Conservation (phyloP, 2,329 filamentous ascomycete genomes). For the Aspergillus carbonarius region DNA sequence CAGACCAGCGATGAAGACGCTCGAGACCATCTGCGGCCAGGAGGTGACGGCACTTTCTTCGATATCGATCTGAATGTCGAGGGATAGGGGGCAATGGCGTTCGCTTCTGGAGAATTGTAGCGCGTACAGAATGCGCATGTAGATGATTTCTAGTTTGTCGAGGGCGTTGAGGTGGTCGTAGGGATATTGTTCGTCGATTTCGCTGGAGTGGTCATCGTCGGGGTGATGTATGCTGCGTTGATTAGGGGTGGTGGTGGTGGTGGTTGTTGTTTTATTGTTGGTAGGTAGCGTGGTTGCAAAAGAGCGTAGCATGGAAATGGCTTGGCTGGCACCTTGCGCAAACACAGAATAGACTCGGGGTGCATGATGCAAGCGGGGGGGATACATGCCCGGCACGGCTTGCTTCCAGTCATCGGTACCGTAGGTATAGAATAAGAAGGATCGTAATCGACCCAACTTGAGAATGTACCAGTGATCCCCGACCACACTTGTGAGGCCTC, state of each 20-base stretch:
- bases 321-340: neutral
- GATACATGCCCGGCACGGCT: neutral
- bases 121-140: slow-evolving; percentile 18
- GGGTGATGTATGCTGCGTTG: neutral
- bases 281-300: neutral
- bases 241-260: too few relatives aligned
- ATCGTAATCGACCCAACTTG: neutral
- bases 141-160: slow-evolving; percentile 4
- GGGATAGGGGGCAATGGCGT: neutral
- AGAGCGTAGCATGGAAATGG: neutral
- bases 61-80: slow-evolving; percentile 16
- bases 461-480: neutral
- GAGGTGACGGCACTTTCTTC: slow-evolving; percentile 20
- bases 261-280: neutral
- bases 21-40: slow-evolving; percentile 17
- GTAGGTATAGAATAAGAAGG: neutral
- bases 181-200: neutral
- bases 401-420: neutral
- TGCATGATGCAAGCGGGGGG: neutral
- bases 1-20: slow-evolving; percentile 14
- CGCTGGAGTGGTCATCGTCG: neutral
- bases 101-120: slow-evolving; percentile 12
- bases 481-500: neutral
- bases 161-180: neutral
- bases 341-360: neutral